Percentiles rank a stretch among this genome's conserved stretches.
phyloP scores from a whole-genome alignment of 202 grass and related monocot species.

The Eragrostis tef region DNA sequence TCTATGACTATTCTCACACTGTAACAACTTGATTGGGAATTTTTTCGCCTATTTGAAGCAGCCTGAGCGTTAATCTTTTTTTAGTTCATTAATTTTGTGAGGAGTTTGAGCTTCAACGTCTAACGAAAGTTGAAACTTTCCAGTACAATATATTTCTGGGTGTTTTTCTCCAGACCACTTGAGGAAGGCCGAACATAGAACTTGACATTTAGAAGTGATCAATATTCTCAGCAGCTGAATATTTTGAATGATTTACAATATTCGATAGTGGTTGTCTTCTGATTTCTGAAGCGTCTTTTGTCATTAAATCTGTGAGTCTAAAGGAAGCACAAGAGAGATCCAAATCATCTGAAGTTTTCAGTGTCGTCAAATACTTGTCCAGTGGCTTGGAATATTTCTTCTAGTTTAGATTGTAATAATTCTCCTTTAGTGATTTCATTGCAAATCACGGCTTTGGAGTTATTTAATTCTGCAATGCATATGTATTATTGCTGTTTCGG shows the following conservation, averaged over 20 bases:
- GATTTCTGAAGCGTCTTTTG: neutral
- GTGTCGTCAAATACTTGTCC: neutral
- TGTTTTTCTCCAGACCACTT: slow-evolving; percentile 3
- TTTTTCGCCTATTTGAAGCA: slow-evolving; percentile 28
- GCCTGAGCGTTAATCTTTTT: slow-evolving; percentile 18
- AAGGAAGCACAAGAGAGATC: neutral
- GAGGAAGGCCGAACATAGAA: slow-evolving; percentile 17
- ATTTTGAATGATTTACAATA: neutral
- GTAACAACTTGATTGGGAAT: slow-evolving; percentile 35
- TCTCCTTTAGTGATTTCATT: neutral
- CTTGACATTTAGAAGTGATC: neutral
- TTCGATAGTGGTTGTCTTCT: slow-evolving; percentile 13
- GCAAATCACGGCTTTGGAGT: neutral
- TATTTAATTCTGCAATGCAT: neutral
- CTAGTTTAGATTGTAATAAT: neutral
- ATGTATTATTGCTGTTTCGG: neutral
- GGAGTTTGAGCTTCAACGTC: neutral
- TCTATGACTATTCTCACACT: slow-evolving; percentile 19
- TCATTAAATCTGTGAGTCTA: neutral
- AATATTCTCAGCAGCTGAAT: slow-evolving; percentile 34
- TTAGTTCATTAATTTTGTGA: neutral
- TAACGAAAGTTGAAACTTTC: slow-evolving; percentile 31
- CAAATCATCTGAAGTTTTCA: neutral
- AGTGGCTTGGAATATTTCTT: neutral
- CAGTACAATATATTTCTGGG: slow-evolving; percentile 22